Base-by-base conservation (phyloP, 23 red algal genomes). In the Rhodosorus marinus region DNA sequence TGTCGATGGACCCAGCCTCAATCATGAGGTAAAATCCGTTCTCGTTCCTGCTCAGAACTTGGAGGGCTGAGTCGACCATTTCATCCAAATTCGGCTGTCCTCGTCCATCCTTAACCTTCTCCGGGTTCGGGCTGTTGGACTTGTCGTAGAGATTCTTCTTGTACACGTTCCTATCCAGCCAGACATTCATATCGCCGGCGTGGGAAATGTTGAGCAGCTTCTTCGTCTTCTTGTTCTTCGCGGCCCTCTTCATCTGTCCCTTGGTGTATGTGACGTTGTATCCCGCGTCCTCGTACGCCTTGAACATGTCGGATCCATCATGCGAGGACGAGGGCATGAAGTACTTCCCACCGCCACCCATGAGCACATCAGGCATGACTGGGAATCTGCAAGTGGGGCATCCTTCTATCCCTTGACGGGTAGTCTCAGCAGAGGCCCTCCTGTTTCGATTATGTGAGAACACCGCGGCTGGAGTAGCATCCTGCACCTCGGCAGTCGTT, bases 101-200 rank as follows among this genome's bases (percentile, higher is more conserved):
- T 35, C 29, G 32, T 58, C 27, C 25, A 51, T 6, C 25, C 6
- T 29, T 3, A 3, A 25, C 27, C 6, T 29, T 29, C 25, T 6
- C 30, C 27, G 6, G 6, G 47, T 6, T 51, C 52, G 67, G 67
- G 2, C 45, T 49, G 38, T 72, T 72, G 1, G 1, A 20, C 24
- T 35, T 14, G 29, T 53, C 54, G 35, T 61, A 5, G 24, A 72
- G 22, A 29, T 72, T 72, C 14, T 72, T 57, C 17, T 38, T 72
- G 25, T 72, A 72, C 19, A 50, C 50, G 28, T 72, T 72, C n/a
- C 67, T 30, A 29, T 72, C 67, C 20, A 72, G 67, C 67, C 67
- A 72, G 0, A 72, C 67, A 26, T 72, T 57, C 67, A 72, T 72
- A 31, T 72, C 51, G 0, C 53, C 55, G 11, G 54, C 17, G 11